phyloP scores from a whole-genome alignment of 2,329 filamentous ascomycete genomes.

The Stemphylium vesicarium region DNA sequence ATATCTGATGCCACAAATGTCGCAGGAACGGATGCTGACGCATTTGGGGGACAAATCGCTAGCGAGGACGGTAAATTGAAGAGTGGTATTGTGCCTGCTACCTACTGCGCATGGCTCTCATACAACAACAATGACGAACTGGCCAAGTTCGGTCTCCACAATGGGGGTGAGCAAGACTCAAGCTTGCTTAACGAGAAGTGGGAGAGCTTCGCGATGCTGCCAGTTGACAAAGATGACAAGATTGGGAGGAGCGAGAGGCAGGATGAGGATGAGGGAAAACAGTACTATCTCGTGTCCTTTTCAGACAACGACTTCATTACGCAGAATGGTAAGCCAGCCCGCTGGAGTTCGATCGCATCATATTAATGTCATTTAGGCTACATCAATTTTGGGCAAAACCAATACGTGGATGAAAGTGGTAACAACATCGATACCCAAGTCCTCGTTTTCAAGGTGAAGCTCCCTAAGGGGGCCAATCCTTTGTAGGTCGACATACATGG shows the following conservation, averaged over 20 bases:
- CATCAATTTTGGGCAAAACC: constrained; percentile 63
- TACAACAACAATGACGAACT: constrained; percentile 71
- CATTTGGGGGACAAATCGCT: constrained; percentile 53
- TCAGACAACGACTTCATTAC: constrained; percentile 80
- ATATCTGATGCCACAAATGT: constrained; percentile 68
- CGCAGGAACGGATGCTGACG: constrained; percentile 52
- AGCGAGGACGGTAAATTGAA: constrained; percentile 61
- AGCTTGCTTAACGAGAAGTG: constrained; percentile 76
- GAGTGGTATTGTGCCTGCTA: constrained; percentile 61
- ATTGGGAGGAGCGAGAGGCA: constrained; percentile 25
- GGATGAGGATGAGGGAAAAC: constrained; percentile 58
- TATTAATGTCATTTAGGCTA: constrained; percentile 49
- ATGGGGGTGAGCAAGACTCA: constrained; percentile 67
- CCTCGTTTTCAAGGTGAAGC: constrained; percentile 65
- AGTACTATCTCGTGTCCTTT: constrained; percentile 71
- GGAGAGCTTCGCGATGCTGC: constrained; percentile 71
- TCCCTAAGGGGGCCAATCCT: constrained; percentile 41
- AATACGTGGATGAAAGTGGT: constrained; percentile 64
- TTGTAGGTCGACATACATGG: background rate
- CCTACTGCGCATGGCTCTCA: constrained; percentile 71
- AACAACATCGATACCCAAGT: constrained; percentile 67
- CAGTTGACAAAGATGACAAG: constrained; percentile 55
- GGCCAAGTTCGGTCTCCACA: constrained; percentile 69
- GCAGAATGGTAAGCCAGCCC: constrained; percentile 61
- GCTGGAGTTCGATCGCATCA: background rate